Evolutionary conservation across 495 filamentous ascomycete genomes (phyloP).

Genomic region (Platismatia glauca): DNA sequence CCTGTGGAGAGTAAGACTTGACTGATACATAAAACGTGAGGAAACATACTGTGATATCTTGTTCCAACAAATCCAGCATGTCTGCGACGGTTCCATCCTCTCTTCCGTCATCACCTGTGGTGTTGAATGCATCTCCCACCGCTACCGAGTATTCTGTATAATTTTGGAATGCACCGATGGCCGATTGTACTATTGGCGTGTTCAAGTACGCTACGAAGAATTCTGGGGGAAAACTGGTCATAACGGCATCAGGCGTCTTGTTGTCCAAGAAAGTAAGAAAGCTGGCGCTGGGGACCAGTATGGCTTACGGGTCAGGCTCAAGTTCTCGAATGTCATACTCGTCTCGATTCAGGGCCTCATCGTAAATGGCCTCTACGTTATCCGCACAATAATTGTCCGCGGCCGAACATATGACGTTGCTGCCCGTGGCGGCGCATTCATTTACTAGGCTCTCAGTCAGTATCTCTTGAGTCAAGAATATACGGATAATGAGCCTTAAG

Average conservation of each 20-base stretch:
- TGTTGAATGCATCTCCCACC: conserved; percentile 45
- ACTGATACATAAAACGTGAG: background rate
- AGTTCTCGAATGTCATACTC: conserved; percentile 56
- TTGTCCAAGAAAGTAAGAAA: background rate
- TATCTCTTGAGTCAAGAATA: background rate
- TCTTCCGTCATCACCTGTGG: conserved; percentile 40
- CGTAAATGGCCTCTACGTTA: conserved; percentile 34
- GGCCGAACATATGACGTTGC: conserved; percentile 33
- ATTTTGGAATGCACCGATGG: conserved; percentile 59
- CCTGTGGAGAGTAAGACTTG: background rate
- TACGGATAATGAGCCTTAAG: background rate
- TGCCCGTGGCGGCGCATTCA: conserved; percentile 37
- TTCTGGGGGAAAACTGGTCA: conserved; percentile 45
- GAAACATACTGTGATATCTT: conserved; percentile 43
- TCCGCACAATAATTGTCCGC: conserved; percentile 35
- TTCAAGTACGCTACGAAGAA: conserved; percentile 59
- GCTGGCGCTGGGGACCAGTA: background rate
- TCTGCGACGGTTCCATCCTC: conserved; percentile 42
- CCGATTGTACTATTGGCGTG: conserved; percentile 50
- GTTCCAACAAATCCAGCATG: conserved; percentile 43
- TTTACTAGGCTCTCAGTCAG: conserved; percentile 24
- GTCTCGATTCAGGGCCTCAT: conserved; percentile 36
- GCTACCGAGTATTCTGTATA: conserved; percentile 46
- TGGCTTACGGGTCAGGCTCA: conserved; percentile 38
- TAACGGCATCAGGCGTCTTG: background rate